Evolutionary conservation across 179 eudicot species (phyloP), one percentile per base, ranked within the genome.

Genomic region (Amaranthus tricolor): DNA sequence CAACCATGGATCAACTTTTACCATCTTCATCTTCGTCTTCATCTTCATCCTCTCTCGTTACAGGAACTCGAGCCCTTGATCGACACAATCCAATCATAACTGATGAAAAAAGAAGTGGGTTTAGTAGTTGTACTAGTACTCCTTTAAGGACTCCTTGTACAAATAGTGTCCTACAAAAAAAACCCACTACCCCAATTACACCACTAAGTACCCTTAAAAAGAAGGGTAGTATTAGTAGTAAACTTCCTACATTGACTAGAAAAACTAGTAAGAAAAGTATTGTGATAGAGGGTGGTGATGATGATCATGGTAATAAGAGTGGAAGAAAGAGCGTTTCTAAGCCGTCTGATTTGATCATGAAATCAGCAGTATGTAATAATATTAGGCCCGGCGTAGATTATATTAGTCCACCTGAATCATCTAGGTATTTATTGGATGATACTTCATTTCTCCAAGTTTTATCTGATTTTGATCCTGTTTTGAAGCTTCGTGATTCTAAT

Each of bases 71-170:
- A 14, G 86, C 94, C 56, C 83, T 92, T 62, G 97, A 92, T 81
- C 88, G 97, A 6, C 85, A 86, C 85, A 92, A 92, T 73, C 97
- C 97, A 16, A 89, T 90, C 66, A 89, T 92, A 71, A 77, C 86
- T 20, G 97, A 90, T 61, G 82, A 86, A 16, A 76, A 56, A 64
- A 52, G 82, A 50, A 75, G 93, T 77, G 70, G 76, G 10, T 5
- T 50, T 2, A 49, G 52, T 4, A 67, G 24, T 21, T 67, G 71
- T 67, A 66, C 68, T 44, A 57, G 56, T 16, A 77, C 81, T 0
- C 77, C 77, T 13, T 66, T 74, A 64, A 75, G 74, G 47, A 62
- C 80, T 44, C 77, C 89, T 17, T 56, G 47, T 15, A 55, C 80
- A 0, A 16, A 77, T 10, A 64, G 71, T 43, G 51, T 71, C 8